Percentiles rank a stretch among this genome's conserved stretches.
These are phyloP conservation scores for Botrytis hyacinthi DNA, from an alignment of 2,329 filamentous ascomycete species.

Conservation along the genomic window DNA sequence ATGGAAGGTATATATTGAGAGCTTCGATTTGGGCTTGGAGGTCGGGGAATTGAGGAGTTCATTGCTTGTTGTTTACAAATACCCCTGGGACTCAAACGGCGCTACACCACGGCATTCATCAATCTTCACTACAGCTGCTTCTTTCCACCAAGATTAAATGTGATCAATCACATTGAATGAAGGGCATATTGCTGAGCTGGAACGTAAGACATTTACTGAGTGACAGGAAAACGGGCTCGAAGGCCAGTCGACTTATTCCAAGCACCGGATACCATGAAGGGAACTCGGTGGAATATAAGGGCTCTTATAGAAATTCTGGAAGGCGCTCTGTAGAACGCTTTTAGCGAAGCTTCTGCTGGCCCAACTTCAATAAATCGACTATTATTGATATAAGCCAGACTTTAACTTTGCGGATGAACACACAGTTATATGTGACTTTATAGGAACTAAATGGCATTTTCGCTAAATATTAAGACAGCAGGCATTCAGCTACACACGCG, in stretches of 20 bases:
- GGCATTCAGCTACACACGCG: neutral
- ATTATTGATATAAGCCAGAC: neutral
- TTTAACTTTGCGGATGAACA: neutral
- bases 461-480: neutral
- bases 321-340: neutral
- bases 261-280: neutral
- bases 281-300: neutral
- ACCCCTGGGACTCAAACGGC: neutral
- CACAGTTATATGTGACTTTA: neutral
- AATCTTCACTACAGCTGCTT: neutral
- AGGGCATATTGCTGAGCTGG: neutral
- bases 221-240: neutral
- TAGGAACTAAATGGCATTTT: neutral
- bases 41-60: neutral
- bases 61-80: neutral
- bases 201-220: neutral
- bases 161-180: neutral
- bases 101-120: neutral
- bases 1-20: conserved; percentile 43
- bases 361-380: neutral
- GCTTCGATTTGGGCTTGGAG: no score
- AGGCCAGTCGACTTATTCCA: neutral
- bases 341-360: neutral
- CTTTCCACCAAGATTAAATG: neutral
- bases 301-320: neutral